Evolutionary conservation across 1,284 basidiomycete species (phyloP).

Genomic region (Anthracocystis panici-leucophaei): DNA sequence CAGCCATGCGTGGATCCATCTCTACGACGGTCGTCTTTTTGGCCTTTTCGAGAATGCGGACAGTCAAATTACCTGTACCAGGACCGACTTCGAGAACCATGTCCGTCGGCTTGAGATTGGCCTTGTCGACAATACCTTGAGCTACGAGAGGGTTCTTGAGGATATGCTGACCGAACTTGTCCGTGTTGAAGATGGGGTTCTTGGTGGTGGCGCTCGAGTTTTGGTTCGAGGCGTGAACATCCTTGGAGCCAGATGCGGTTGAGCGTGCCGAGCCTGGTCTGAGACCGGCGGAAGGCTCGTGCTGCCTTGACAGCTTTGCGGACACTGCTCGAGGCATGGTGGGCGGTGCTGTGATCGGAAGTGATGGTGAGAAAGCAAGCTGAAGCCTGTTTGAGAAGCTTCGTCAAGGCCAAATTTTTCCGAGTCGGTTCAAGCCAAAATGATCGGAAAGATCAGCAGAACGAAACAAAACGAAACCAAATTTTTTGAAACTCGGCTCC

Average conservation of each 20-base stretch:
- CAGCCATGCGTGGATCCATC: constrained; percentile 99
- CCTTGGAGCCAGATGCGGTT: constrained; percentile 55
- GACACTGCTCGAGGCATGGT: constrained; percentile 91
- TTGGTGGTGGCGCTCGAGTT: constrained; percentile 64
- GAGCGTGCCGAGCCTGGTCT: constrained; percentile 72
- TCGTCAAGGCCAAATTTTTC: constrained; percentile 26
- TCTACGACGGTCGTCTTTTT: constrained; percentile 94
- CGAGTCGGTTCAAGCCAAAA: no score
- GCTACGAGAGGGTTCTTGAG: constrained; percentile 92
- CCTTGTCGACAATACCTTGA: constrained; percentile 78
- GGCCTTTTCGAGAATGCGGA: constrained; percentile 91
- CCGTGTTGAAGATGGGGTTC: constrained; percentile 77
- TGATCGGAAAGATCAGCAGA: no score
- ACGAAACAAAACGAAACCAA: no score
- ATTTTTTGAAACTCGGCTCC: neutral
- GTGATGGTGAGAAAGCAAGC: constrained; percentile 15
- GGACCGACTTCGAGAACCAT: constrained; percentile 97
- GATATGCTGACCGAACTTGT: constrained; percentile 95
- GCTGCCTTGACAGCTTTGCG: constrained; percentile 81
- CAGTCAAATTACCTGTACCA: constrained; percentile 96
- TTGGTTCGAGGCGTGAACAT: constrained; percentile 60
- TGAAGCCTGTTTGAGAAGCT: neutral
- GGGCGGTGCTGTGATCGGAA: constrained; percentile 2
- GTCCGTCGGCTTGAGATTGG: constrained; percentile 92
- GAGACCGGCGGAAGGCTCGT: constrained; percentile 78